Conservation (phyloP, 2,329 filamentous ascomycete genomes). For the Monosporascus ibericus region DNA sequence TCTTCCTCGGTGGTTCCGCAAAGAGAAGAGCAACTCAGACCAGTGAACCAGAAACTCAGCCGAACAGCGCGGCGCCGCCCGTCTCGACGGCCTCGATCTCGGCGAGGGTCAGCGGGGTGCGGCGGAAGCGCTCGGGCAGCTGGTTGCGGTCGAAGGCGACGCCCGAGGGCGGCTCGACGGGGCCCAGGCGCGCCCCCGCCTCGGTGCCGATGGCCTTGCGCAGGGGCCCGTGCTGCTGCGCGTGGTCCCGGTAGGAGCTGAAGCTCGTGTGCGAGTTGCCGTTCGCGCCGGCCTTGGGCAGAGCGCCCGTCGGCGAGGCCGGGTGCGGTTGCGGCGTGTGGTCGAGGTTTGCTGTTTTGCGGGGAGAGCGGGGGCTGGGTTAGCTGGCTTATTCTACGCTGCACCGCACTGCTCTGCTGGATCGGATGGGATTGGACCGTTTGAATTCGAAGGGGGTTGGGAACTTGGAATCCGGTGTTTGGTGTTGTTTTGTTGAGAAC, state of each 20-base stretch:
- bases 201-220: constrained; percentile 47
- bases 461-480: too few relatives aligned
- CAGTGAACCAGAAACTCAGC: constrained; percentile 25
- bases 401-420: background rate
- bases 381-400: constrained; percentile 7
- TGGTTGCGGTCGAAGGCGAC: constrained; percentile 85
- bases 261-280: constrained; percentile 54
- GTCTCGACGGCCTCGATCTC: constrained; percentile 97
- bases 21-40: background rate
- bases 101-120: constrained; percentile 63
- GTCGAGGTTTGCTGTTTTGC: constrained; percentile 56
- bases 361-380: constrained; percentile 6
- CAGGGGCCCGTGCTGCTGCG: constrained; percentile 72
- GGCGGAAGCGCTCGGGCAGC: constrained; percentile 77
- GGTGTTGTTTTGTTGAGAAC: too few relatives aligned
- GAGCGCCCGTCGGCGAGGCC: constrained; percentile 57
- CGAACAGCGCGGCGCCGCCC: constrained; percentile 64
- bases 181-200: constrained; percentile 65
- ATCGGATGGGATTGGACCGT: too few relatives aligned
- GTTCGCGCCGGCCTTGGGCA: constrained; percentile 41
- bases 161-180: constrained; percentile 64
- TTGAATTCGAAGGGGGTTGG: too few relatives aligned
- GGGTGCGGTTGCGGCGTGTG: constrained; percentile 70
- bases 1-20: background rate
- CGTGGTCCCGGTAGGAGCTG: constrained; percentile 71